Evolutionary conservation across 345 rosid genomes (phyloP).

Genomic region (Gynandropsis gynandra): DNA sequence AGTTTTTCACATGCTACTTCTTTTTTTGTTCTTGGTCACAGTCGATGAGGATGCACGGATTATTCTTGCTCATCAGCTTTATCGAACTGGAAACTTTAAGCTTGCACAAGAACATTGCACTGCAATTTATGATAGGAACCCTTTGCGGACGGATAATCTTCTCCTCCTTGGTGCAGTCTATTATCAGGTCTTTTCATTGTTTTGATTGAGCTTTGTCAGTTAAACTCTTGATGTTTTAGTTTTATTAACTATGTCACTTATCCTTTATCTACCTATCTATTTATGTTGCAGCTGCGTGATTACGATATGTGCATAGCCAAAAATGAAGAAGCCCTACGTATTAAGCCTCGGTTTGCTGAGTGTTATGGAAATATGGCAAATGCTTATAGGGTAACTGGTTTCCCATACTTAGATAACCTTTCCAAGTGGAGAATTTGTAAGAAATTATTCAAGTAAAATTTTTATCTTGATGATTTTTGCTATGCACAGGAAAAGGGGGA

Average conservation of each 20-base stretch:
- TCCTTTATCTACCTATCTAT: slow-evolving; percentile 2
- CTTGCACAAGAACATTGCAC: slow-evolving; percentile 78
- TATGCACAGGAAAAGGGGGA: slow-evolving; percentile 78
- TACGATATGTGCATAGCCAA: slow-evolving; percentile 92
- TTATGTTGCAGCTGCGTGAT: slow-evolving; percentile 58
- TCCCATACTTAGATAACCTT: slow-evolving; percentile 1
- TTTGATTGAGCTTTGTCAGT: background rate
- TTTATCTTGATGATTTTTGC: too few species aligned
- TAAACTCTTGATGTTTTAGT: background rate
- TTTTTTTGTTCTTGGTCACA: slow-evolving; percentile 11
- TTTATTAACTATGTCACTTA: background rate
- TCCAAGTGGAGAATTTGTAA: background rate
- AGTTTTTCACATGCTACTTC: too few species aligned
- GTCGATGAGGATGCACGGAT: slow-evolving; percentile 72
- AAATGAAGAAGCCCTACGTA: slow-evolving; percentile 92
- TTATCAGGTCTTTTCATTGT: slow-evolving; percentile 58
- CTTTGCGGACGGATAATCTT: slow-evolving; percentile 85
- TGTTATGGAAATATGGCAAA: slow-evolving; percentile 99
- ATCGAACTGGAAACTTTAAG: slow-evolving; percentile 71
- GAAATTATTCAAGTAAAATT: background rate
- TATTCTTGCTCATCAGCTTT: slow-evolving; percentile 73
- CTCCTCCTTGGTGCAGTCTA: slow-evolving; percentile 90
- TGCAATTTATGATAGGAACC: slow-evolving; percentile 63
- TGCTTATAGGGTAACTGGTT: slow-evolving; percentile 73
- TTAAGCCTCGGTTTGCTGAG: slow-evolving; percentile 93